Evolutionary conservation across 495 filamentous ascomycete genomes (phyloP).

Genomic region (Corynascus novoguineensis): DNA sequence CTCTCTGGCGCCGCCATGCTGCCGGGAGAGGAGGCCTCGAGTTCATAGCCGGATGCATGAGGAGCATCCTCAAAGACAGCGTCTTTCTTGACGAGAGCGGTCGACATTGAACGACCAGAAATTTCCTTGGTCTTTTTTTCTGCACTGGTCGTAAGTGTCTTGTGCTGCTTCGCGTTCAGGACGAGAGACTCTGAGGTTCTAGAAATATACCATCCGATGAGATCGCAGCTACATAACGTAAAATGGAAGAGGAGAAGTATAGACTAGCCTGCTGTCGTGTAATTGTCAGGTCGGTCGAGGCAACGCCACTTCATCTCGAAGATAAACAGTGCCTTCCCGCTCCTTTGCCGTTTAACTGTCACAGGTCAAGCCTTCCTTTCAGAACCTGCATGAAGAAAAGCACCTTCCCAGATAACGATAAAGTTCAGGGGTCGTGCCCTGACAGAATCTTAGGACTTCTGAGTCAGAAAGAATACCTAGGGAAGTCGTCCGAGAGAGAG

Average conservation of each 20-base stretch:
- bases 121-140: not conserved
- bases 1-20: not conserved
- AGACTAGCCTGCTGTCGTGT: slow-evolving; percentile 12
- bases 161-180: not conserved
- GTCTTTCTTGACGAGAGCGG: not conserved
- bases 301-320: slow-evolving; percentile 2
- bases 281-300: not conserved
- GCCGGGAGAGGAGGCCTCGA: not conserved
- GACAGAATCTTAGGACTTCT: no score
- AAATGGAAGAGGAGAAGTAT: not conserved
- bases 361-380: no score
- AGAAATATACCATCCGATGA: not conserved
- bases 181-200: no score
- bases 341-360: no score
- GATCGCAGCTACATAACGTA: not conserved
- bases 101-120: not conserved
- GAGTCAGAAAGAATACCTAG: no score
- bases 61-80: not conserved
- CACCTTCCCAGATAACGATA: no score
- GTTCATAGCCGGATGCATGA: not conserved
- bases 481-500: no score
- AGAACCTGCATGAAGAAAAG: no score
- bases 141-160: not conserved
- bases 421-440: no score
- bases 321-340: no score